Conservation (phyloP, 495 filamentous ascomycete genomes). For the Thozetella sp. region DNA sequence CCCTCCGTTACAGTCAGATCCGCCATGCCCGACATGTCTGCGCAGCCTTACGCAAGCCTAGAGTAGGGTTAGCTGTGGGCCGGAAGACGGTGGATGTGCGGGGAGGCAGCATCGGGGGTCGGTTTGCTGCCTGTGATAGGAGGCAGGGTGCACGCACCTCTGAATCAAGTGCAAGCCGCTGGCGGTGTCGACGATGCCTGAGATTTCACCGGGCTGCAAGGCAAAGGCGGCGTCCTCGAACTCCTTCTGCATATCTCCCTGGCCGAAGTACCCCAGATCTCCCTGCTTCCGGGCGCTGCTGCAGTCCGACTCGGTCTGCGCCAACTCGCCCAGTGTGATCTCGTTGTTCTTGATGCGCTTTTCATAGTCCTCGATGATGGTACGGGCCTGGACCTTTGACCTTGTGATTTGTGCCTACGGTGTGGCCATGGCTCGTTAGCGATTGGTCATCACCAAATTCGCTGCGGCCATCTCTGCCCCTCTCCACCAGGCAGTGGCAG, state of each 20-base stretch:
- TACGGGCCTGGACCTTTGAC: constrained; percentile 81
- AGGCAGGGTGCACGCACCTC: constrained; percentile 58
- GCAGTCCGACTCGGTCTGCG: constrained; percentile 89
- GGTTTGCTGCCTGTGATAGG: not conserved
- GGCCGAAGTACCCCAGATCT: constrained; percentile 93
- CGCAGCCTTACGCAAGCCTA: no score
- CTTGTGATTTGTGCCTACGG: constrained; percentile 75
- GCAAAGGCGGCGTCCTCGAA: constrained; percentile 95
- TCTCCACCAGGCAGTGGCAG: not conserved
- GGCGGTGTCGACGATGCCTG: constrained; percentile 84
- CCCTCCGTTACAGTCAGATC: no score
- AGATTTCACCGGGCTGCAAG: constrained; percentile 82
- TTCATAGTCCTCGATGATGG: constrained; percentile 74
- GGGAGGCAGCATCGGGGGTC: not conserved
- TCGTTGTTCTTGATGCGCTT: constrained; percentile 69
- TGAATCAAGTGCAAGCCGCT: constrained; percentile 95
- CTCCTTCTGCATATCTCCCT: constrained; percentile 97
- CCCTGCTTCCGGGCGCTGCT: constrained; percentile 92
- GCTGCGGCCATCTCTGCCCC: no score
- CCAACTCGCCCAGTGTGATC: constrained; percentile 73
- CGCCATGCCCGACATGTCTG: no score
- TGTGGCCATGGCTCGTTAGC: not conserved
- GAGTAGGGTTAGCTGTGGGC: no score
- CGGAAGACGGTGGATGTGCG: not conserved
- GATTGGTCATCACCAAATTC: not conserved